phyloP scores from a whole-genome alignment of 2,329 filamentous ascomycete genomes.

The Fusarium stilboides region DNA sequence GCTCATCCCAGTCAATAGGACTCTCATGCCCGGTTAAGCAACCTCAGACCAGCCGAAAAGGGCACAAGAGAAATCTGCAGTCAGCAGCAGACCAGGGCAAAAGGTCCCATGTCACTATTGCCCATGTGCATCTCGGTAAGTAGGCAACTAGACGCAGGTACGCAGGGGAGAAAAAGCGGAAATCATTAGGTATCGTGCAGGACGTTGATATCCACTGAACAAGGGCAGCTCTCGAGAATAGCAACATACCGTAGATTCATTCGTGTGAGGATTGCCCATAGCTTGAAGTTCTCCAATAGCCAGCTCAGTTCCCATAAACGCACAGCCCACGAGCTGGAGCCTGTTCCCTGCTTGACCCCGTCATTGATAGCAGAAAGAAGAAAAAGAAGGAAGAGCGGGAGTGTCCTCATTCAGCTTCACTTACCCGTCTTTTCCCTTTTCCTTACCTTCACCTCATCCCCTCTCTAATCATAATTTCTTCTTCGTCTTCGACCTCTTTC shows the following conservation, averaged over 20 bases:
- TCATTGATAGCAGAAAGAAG: conserved; percentile 22
- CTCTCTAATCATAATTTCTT: conserved; percentile 21
- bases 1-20: conserved; percentile 37
- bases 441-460: conserved; percentile 21
- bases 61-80: conserved; percentile 21
- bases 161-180: conserved; percentile 37
- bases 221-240: conserved; percentile 20
- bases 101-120: conserved; percentile 12
- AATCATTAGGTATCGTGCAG: conserved; percentile 47
- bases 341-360: conserved; percentile 27
- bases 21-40: conserved; percentile 22
- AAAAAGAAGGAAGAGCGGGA: conserved; percentile 18
- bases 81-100: conserved; percentile 25
- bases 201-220: conserved; percentile 26
- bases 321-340: conserved; percentile 43
- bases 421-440: conserved; percentile 18
- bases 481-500: conserved; percentile 15
- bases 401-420: conserved; percentile 33
- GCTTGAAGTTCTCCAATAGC: conserved; percentile 18
- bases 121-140: conserved; percentile 24
- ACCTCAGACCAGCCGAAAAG: conserved; percentile 3
- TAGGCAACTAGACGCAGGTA: conserved; percentile 40
- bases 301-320: conserved; percentile 34
- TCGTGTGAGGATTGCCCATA: neutral
- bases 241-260: conserved; percentile 16